Conservation (phyloP, 1,284 basidiomycete genomes). For the Ganoderma lingzhi region DNA sequence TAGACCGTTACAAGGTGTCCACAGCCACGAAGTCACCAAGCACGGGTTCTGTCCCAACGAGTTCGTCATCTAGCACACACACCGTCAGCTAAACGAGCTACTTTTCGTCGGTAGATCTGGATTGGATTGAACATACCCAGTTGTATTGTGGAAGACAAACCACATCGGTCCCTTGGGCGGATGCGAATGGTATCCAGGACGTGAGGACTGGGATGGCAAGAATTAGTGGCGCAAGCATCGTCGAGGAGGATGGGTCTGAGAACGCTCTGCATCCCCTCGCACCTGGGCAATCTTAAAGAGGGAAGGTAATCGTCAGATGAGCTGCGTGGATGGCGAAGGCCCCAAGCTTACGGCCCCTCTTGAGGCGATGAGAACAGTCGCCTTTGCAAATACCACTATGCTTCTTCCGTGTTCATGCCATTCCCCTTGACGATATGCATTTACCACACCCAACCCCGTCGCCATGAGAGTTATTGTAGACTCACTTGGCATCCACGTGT, state of each 20-base stretch:
- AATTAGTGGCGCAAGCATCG: background rate
- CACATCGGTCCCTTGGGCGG: background rate
- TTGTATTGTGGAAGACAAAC: background rate
- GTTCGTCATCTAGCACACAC: conserved; percentile 6
- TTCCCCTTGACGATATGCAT: background rate
- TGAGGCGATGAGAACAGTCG: background rate
- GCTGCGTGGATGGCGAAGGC: background rate
- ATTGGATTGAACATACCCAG: background rate
- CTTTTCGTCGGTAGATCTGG: background rate
- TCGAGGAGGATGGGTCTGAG: background rate
- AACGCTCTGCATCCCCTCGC: background rate
- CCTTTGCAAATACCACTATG: background rate
- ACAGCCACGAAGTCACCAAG: conserved; percentile 5
- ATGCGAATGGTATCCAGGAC: background rate
- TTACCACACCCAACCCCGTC: background rate
- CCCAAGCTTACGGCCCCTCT: background rate
- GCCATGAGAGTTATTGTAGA: background rate
- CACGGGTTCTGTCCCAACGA: conserved; percentile 10
- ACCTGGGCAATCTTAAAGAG: background rate
- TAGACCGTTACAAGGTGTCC: conserved; percentile 4
- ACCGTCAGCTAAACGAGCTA: background rate
- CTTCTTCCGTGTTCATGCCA: background rate
- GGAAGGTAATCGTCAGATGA: background rate
- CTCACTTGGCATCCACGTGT: background rate
- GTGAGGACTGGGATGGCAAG: background rate